These are phyloP conservation scores for barrel medic (Medicago truncatula) DNA, from an alignment of 306 rosid genomes.

Conservation along the genomic window MtrunA17r5.0-ANR NC_053042.1:31943501-31944000, in stretches of 20 bases:
- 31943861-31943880: constrained; percentile 18
- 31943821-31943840: not conserved
- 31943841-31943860: constrained; percentile 10
- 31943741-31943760: constrained; percentile 40
- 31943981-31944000: constrained; percentile 30
- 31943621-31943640: not conserved
- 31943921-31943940: not conserved
- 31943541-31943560: constrained; percentile 15
- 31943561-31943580: constrained; percentile 18
- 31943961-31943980: constrained; percentile 47
- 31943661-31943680: constrained; percentile 27
- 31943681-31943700: constrained; percentile 42
- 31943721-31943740: constrained; percentile 24
- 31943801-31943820: not conserved
- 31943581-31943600: not conserved
- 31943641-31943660: not conserved
- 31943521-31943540: constrained; percentile 19
- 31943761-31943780: constrained; percentile 26
- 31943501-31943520: constrained; percentile 13
- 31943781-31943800: constrained; percentile 45
- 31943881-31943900: constrained; percentile 27
- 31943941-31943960: constrained; percentile 35
- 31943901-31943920: constrained; percentile 37
- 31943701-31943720: constrained; percentile 31
- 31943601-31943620: not conserved